Base-by-base conservation (phyloP, 768 basidiomycete genomes). In the Neoboletus magnificus region DNA sequence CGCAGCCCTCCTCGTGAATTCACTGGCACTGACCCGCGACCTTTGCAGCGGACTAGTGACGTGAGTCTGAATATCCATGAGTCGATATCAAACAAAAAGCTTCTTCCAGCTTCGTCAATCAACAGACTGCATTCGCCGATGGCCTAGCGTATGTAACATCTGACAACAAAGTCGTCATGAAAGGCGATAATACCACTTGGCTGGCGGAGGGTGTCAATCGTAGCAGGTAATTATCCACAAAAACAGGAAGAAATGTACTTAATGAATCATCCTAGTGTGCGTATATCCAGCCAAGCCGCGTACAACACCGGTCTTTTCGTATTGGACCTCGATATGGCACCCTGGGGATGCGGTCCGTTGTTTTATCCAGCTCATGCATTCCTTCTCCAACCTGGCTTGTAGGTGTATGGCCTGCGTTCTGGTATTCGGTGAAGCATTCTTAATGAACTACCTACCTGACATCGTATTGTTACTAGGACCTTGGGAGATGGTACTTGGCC, bases 351-450 rank as follows among this genome's bases (percentile, higher is more conserved):
- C 72, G 91, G 91, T 83, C 3, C 22, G 62, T 47, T 30, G 40
- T 25, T 32, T 50, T 39, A n/a, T 37, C 48, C 0, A 27, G 1
- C 8, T 54, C 30, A 52, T 39, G 13, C 2, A 4, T 40, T 32
- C 48, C 32, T 20, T 43, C 37, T 23, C 60, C 48, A 42, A 63
- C 53, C 15, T 42, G 30, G 48, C 12, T 40, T 41, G 15, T 35
- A 89, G 87, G 81, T 62, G 82, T 86, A 22, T 93, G 93, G 92
- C 91, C 91, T 41, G 87, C 89, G 6, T 91, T 86, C 69, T 91
- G 89, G 89, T 66, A 85, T 53, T 50, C 40, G 49, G 37, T 48
- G 10, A 42, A n/a, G 25, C 10, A 22, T 43, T 49, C 48, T 59
- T 35, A 12, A 35, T 50, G 10, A 20, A 25, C 25, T 9, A 16